phyloP scores from a whole-genome alignment of 1,139 yeast species.

The Candida sp. region DNA sequence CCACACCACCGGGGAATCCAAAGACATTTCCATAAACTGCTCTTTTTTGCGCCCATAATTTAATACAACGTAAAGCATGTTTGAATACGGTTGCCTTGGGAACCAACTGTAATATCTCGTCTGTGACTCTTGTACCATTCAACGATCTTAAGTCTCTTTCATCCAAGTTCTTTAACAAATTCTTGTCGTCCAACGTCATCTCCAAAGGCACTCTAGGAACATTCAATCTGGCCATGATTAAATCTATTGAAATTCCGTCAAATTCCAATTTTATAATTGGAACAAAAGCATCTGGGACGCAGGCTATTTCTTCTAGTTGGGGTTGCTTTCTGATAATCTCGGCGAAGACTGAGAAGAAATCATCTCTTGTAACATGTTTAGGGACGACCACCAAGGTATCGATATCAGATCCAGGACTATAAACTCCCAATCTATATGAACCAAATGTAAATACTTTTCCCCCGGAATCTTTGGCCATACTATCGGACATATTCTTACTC shows the following conservation, averaged over 20 bases:
- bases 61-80: constrained; percentile 90
- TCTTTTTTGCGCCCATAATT: constrained; percentile 95
- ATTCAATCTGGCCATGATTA: constrained; percentile 82
- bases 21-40: constrained; percentile 94
- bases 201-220: constrained; percentile 80
- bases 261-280: constrained; percentile 92
- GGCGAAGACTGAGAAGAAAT: constrained; percentile 83
- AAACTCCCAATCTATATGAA: constrained; percentile 92
- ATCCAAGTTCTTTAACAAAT: constrained; percentile 81
- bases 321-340: constrained; percentile 67
- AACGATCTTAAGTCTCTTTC: constrained; percentile 88
- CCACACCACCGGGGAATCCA: constrained; percentile 99
- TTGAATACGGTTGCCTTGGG: constrained; percentile 95
- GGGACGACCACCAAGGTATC: constrained; percentile 97
- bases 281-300: constrained; percentile 97
- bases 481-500: constrained; percentile 91
- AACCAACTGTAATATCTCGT: constrained; percentile 84
- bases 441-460: constrained; percentile 97
- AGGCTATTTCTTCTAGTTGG: constrained; percentile 86
- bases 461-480: constrained; percentile 97
- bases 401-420: constrained; percentile 98
- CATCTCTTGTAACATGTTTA: constrained; percentile 87
- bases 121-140: constrained; percentile 98
- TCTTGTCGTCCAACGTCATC: constrained; percentile 82
- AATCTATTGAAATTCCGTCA: constrained; percentile 88